Evolutionary conservation across 305 asterid genomes (phyloP).

Genomic region (Vinca major): DNA sequence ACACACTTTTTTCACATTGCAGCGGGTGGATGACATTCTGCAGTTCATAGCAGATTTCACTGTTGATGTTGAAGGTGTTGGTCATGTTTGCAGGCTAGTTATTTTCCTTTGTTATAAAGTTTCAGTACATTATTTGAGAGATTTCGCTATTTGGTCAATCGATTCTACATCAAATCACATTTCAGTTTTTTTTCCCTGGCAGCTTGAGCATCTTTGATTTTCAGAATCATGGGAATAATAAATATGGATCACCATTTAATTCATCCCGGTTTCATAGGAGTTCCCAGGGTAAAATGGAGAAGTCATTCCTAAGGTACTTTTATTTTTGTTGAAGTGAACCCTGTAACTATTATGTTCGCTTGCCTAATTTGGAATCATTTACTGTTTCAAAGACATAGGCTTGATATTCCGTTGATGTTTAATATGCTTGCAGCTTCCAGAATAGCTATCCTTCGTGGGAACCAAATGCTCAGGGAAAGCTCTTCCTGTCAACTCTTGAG

Average conservation of each 20-base stretch:
- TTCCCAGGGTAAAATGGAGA: constrained; percentile 97
- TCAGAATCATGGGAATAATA: constrained; percentile 65
- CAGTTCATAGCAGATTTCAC: constrained; percentile 83
- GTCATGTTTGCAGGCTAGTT: constrained; percentile 77
- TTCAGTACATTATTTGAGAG: constrained; percentile 1
- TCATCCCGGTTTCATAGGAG: constrained; percentile 54
- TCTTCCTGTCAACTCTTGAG: constrained; percentile 51
- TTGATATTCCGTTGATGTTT: neutral
- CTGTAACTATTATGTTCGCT: neutral
- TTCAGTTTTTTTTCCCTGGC: constrained; percentile 22
- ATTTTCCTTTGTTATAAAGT: constrained; percentile 11
- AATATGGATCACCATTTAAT: constrained; percentile 69
- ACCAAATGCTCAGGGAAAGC: constrained; percentile 62
- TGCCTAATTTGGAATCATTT: neutral
- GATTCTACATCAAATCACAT: neutral
- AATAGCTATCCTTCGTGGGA: constrained; percentile 78
- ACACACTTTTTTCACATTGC: constrained; percentile 23
- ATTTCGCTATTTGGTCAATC: neutral
- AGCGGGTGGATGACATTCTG: constrained; percentile 75
- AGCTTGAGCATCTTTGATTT: constrained; percentile 89
- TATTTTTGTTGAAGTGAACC: neutral
- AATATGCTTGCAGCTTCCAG: constrained; percentile 55
- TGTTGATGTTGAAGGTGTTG: constrained; percentile 78
- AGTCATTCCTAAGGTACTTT: constrained; percentile 76
- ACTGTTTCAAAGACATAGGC: neutral